Base-by-base conservation (phyloP, 2,329 filamentous ascomycete genomes). In the Colletotrichum liaoningense region DNA sequence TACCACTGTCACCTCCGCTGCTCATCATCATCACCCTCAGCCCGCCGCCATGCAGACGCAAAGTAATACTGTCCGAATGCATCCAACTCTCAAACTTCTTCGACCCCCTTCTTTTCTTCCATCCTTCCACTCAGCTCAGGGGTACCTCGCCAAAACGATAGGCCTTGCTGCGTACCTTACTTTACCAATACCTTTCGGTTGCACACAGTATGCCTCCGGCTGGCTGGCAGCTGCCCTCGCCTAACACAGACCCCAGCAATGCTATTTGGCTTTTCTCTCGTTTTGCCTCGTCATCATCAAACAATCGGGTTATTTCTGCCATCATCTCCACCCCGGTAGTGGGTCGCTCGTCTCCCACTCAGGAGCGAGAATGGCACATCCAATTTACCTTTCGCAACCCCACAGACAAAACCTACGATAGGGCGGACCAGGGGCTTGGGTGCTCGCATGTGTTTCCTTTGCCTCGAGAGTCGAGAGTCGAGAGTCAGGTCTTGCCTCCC, bases 271-370 rank as follows among this genome's bases (percentile, higher is more conserved):
- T 73, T 73, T 73, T 62, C 38, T 38, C 60, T 66, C 62, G 71
- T 73, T 71, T 71, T 65, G 71, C 71, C 71, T 73, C 49, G 71
- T 73, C 71, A 54, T 73, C 71, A 71, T 73, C 67, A 73, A 73
- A 73, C 71, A 71, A 73, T 71, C 71, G 71, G 71, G 71, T 71
- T 73, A 70, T 73, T 73, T 73, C 67, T 73, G 60, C 71, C 71
- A 63, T 66, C 62, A 62, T 73, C 60, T 54, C 71, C 70, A 70
- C 67, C 24, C 62, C 26, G 5, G 22, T 30, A 62, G 71, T 62
- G 71, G 67, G 16, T 11, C 67, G 1, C 49, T 62, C 28, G 16
- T 46, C 54, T 58, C 54, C 67, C 55, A 66, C 26, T 66, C 71
- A 71, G 59, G 62, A 57, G 71, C 62, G 35, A 57, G 56, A 58